Percentiles rank a stretch among this genome's conserved stretches.
These are phyloP conservation scores for Aspergillus piperis DNA, from an alignment of 2,329 filamentous ascomycete genomes.

Conservation along the genomic window DNA sequence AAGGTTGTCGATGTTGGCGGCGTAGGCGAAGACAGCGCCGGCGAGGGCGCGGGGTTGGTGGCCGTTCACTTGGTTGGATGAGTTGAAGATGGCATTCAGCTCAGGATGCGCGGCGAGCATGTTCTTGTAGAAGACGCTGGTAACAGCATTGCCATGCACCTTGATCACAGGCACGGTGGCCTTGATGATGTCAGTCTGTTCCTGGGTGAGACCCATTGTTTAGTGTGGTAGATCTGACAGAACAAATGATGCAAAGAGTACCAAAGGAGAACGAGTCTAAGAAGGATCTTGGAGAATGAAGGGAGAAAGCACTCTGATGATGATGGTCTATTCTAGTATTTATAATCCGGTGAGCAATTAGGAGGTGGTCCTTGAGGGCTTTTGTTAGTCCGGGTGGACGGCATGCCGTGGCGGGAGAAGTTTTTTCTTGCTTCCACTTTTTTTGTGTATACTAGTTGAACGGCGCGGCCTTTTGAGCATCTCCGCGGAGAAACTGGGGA, in stretches of 20 bases:
- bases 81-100: conserved; percentile 71
- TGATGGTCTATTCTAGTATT: neutral
- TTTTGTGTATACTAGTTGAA: neutral
- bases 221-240: neutral
- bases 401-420: conserved; percentile 7
- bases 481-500: conserved; percentile 11
- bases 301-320: neutral
- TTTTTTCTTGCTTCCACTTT: conserved; percentile 4
- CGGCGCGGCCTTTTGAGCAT: neutral
- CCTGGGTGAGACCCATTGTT: conserved; percentile 54
- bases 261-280: no score
- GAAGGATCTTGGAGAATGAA: neutral
- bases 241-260: neutral
- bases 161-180: conserved; percentile 69
- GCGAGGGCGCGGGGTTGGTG: conserved; percentile 72
- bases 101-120: conserved; percentile 67
- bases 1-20: conserved; percentile 70
- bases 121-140: conserved; percentile 70
- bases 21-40: conserved; percentile 68
- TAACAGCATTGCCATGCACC: conserved; percentile 68
- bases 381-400: neutral
- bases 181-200: conserved; percentile 67
- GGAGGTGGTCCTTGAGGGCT: no score
- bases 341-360: neutral
- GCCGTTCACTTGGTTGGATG: conserved; percentile 66